A percentile compares a stretch with the other conserved stretches of the same genome.
phyloP scores from a whole-genome alignment of 2,329 filamentous ascomycete genomes.

The Emmonsia crescens region DNA sequence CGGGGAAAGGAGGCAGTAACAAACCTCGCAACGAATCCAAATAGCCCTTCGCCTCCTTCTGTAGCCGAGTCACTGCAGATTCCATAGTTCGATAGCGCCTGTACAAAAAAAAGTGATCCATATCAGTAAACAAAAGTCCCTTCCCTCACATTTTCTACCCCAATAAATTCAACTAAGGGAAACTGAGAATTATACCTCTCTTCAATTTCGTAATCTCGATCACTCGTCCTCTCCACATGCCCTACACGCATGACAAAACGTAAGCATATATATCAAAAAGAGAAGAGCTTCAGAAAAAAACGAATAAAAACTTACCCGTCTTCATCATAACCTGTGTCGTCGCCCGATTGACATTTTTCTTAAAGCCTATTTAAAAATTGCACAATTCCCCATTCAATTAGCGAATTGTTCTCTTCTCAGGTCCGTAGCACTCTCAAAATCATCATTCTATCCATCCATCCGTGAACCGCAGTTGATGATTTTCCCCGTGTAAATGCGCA shows the following conservation, averaged over 20 bases:
- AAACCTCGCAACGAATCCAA: slow-evolving; percentile 83
- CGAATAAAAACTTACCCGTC: slow-evolving; percentile 51
- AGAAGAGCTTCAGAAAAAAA: background rate
- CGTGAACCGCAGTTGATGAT: background rate
- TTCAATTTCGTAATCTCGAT: slow-evolving; percentile 97
- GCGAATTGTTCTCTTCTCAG: background rate
- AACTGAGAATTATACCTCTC: slow-evolving; percentile 51
- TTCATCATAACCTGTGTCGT: slow-evolving; percentile 99
- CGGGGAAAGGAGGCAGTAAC: slow-evolving; percentile 11
- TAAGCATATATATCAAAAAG: background rate
- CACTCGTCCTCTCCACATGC: slow-evolving; percentile 96
- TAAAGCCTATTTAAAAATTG: slow-evolving; percentile 52
- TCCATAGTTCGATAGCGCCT: slow-evolving; percentile 98
- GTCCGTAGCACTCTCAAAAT: background rate
- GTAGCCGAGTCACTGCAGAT: slow-evolving; percentile 76
- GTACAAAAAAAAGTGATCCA: slow-evolving; percentile 3
- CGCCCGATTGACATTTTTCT: slow-evolving; percentile 96
- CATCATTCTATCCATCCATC: background rate
- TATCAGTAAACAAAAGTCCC: background rate
- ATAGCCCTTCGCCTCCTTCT: slow-evolving; percentile 97
- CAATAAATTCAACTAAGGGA: background rate
- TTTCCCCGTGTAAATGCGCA: background rate
- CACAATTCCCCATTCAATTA: background rate
- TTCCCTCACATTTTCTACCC: background rate
- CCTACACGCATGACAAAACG: slow-evolving; percentile 38